A percentile compares a stretch with the other conserved stretches of the same genome.
Evolutionary conservation across 345 rosid species (phyloP).

Genomic region (Crucihimalaya himalaica): DNA sequence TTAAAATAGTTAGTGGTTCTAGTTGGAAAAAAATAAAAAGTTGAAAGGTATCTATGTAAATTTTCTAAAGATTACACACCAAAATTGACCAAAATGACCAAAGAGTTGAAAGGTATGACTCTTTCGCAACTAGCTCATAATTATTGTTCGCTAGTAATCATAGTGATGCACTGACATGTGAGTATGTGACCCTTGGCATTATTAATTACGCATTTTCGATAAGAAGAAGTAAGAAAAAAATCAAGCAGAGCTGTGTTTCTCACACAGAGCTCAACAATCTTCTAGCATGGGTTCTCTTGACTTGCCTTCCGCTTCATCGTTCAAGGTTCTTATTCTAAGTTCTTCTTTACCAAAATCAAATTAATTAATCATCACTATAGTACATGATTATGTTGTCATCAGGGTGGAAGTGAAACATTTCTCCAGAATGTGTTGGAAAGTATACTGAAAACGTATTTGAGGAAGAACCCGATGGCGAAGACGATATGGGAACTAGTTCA

Average conservation of each 20-base stretch:
- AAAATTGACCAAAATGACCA: no score
- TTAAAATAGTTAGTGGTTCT: no score
- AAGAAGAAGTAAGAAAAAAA: not conserved
- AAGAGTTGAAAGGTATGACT: no score
- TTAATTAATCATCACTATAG: not conserved
- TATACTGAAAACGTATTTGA: slow-evolving; percentile 67
- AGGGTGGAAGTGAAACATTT: slow-evolving; percentile 60
- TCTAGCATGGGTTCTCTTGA: slow-evolving; percentile 15
- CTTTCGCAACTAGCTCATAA: no score
- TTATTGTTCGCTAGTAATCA: not conserved
- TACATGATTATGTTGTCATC: not conserved
- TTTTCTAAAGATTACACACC: no score
- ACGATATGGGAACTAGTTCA: slow-evolving; percentile 63
- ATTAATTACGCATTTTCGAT: not conserved
- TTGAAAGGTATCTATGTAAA: no score
- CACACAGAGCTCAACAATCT: not conserved
- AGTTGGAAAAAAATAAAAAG: no score
- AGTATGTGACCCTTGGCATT: not conserved
- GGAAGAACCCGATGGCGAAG: slow-evolving; percentile 75
- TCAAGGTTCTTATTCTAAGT: slow-evolving; percentile 18
- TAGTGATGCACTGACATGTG: not conserved
- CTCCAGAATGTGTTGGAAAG: slow-evolving; percentile 59
- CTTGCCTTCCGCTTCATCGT: slow-evolving; percentile 28
- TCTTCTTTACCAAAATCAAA: not conserved
- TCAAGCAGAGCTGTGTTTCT: slow-evolving; percentile 14